A percentile compares a stretch with the other conserved stretches of the same genome.
These are phyloP conservation scores for Xeromyces bisporus DNA, from an alignment of 495 filamentous ascomycete species.

Conservation along the genomic window DNA sequence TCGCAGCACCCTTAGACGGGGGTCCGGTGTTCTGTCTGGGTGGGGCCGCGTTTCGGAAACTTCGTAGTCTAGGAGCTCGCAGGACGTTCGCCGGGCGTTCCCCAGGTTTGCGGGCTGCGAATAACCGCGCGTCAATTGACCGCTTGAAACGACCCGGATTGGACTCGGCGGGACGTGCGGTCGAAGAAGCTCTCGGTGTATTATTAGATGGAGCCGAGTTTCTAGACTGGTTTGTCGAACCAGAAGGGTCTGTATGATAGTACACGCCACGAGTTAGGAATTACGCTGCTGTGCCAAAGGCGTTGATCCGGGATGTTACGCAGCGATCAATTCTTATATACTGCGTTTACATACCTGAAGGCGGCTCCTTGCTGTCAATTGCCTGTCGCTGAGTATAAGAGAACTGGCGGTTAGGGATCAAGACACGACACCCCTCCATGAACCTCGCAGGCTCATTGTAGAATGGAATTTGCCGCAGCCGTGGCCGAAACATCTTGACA, in stretches of 20 bases:
- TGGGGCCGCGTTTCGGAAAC: conserved; percentile 7
- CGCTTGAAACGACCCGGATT: conserved; percentile 11
- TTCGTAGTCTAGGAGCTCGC: conserved; percentile 15
- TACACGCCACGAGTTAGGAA: too few species aligned
- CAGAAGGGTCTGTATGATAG: too few species aligned
- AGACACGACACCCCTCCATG: conserved; percentile 3
- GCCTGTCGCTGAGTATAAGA: conserved; percentile 12
- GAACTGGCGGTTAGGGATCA: conserved; percentile 13
- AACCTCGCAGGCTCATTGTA: conserved; percentile 7
- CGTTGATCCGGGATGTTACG: too few species aligned
- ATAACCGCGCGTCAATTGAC: conserved; percentile 24
- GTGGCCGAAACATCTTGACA: conserved; percentile 17
- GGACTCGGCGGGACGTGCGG: too few species aligned
- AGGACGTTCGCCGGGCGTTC: conserved; percentile 19
- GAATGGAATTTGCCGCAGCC: conserved; percentile 9
- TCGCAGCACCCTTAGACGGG: conserved; percentile 2
- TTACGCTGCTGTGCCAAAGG: too few species aligned
- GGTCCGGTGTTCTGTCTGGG: conserved; percentile 4
- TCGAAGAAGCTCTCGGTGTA: too few species aligned
- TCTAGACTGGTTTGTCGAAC: too few species aligned
- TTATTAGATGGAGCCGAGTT: too few species aligned
- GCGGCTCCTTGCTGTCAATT: conserved; percentile 7
- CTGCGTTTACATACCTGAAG: conserved; percentile 12
- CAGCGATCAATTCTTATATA: too few species aligned
- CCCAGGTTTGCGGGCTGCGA: conserved; percentile 17